Conservation (phyloP, 495 filamentous ascomycete species). For the Xylaria telfairii region DNA sequence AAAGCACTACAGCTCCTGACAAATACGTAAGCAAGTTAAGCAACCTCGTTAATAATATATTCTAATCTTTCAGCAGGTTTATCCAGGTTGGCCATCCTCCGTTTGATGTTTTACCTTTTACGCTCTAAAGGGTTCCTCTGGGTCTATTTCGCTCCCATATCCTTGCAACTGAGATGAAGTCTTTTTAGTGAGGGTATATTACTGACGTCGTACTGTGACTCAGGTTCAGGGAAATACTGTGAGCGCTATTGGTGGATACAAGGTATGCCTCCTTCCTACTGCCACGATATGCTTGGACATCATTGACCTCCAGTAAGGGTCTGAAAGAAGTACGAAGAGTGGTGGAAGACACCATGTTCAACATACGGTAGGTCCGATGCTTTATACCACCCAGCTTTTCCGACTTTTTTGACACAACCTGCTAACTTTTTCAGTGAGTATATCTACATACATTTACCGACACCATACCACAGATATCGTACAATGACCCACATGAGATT, state of each 20-base stretch:
- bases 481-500: not conserved
- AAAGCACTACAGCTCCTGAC: constrained; percentile 98
- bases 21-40: too few species aligned
- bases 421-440: constrained; percentile 22
- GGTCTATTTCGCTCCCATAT: not conserved
- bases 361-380: constrained; percentile 66
- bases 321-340: constrained; percentile 91
- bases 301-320: constrained; percentile 70
- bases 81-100: constrained; percentile 59
- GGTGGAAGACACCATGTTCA: constrained; percentile 95
- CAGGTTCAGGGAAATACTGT: constrained; percentile 95
- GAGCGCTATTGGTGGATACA: constrained; percentile 73
- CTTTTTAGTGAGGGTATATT: not conserved
- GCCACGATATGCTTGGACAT: not conserved
- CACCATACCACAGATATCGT: not conserved
- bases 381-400: not conserved
- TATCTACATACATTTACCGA: not conserved
- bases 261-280: constrained; percentile 6
- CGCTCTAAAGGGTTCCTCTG: not conserved
- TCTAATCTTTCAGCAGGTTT: too few species aligned
- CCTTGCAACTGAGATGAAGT: not conserved
- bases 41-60: too few species aligned
- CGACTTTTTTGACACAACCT: not conserved
- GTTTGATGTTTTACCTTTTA: not conserved
- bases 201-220: not conserved